Percentiles rank a stretch among this genome's conserved stretches.
phyloP scores from a whole-genome alignment of 495 filamentous ascomycete species.

The Bryoglossum gracile region DNA sequence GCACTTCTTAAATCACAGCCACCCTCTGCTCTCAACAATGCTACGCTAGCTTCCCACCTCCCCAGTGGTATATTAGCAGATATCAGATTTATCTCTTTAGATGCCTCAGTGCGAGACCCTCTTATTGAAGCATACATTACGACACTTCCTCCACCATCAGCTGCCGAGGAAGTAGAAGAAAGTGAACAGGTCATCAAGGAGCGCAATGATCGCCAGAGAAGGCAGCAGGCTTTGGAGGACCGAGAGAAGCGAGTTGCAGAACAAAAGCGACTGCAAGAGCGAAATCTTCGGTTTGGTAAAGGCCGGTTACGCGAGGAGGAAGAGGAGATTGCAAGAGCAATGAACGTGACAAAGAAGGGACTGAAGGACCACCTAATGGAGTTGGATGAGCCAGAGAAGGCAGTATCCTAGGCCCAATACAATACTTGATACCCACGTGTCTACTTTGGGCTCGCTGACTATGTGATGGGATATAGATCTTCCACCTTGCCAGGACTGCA shows the following conservation, averaged over 20 bases:
- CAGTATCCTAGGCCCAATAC: no score
- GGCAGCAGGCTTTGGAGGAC: slow-evolving; percentile 70
- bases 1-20: slow-evolving; percentile 67
- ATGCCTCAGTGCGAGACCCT: slow-evolving; percentile 59
- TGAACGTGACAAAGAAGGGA: slow-evolving; percentile 68
- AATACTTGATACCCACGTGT: background rate
- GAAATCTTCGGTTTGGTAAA: slow-evolving; percentile 58
- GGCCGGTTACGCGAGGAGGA: slow-evolving; percentile 67
- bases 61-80: slow-evolving; percentile 66
- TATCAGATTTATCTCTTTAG: slow-evolving; percentile 72
- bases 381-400: no score
- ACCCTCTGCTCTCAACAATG: slow-evolving; percentile 55
- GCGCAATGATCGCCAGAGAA: slow-evolving; percentile 54
- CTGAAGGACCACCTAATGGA: slow-evolving; percentile 54
- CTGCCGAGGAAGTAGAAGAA: slow-evolving; percentile 44
- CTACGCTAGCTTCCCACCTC: slow-evolving; percentile 53
- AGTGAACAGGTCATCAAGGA: slow-evolving; percentile 54
- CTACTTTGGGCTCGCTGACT: no score
- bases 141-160: slow-evolving; percentile 60
- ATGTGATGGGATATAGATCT: no score
- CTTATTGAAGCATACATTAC: slow-evolving; percentile 72
- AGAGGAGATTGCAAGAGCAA: slow-evolving; percentile 68
- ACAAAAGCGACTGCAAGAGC: slow-evolving; percentile 61
- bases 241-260: slow-evolving; percentile 66
- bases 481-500: no score